Conservation (phyloP, 1,284 basidiomycete species). For the Trichosporon sp. region DNA sequence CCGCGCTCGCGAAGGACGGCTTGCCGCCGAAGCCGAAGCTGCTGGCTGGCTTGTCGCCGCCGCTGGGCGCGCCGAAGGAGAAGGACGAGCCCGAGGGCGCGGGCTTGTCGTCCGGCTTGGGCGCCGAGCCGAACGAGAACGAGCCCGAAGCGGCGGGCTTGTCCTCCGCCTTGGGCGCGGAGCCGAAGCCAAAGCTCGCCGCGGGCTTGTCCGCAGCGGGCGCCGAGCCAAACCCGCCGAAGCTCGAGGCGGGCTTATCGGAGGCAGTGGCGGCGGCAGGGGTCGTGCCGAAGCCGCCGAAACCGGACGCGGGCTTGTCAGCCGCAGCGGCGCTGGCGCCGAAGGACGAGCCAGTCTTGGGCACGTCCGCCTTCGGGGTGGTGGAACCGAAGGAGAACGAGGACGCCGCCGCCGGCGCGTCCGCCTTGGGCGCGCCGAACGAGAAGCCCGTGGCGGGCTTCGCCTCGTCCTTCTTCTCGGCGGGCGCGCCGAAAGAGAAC, state of each 20-base stretch:
- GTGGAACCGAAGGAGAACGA: slow-evolving; percentile 9
- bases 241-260: background rate
- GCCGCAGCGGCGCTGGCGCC: background rate
- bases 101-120: too few species aligned
- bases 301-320: background rate
- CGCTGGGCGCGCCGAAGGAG: too few species aligned
- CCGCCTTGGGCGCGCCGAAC: background rate
- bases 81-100: too few species aligned
- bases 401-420: background rate
- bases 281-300: slow-evolving; percentile 8
- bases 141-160: too few species aligned
- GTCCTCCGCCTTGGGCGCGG: background rate
- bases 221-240: background rate
- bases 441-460: slow-evolving; percentile 4
- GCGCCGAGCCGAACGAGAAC: too few species aligned
- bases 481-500: background rate
- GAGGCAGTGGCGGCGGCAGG: background rate
- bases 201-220: background rate
- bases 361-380: background rate
- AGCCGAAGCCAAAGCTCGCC: background rate
- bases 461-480: too few species aligned
- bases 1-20: too few species aligned
- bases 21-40: too few species aligned
- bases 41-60: too few species aligned
- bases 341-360: too few species aligned